A percentile compares a stretch with the other conserved stretches of the same genome.
Evolutionary conservation across 2,329 filamentous ascomycete species (phyloP).

Genomic region (Passalora sequoiae): DNA sequence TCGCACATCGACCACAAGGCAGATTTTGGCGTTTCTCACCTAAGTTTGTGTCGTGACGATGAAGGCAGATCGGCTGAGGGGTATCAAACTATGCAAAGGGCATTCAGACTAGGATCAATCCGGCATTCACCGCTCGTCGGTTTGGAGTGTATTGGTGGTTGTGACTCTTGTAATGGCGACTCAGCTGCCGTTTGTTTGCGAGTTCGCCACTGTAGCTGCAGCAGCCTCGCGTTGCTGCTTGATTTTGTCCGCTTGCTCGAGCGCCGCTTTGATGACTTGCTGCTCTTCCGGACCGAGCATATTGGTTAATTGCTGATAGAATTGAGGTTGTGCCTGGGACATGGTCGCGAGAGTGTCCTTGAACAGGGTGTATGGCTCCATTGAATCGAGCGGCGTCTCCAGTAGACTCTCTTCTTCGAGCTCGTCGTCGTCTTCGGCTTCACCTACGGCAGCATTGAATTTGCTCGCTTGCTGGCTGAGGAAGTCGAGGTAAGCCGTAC

Average conservation of each 20-base stretch:
- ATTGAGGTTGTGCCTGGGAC: conserved; percentile 83
- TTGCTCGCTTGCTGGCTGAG: conserved; percentile 67
- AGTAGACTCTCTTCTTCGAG: conserved; percentile 88
- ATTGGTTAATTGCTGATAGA: conserved; percentile 75
- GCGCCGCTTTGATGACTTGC: conserved; percentile 69
- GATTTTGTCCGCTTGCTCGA: conserved; percentile 63
- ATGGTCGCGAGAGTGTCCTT: conserved; percentile 74
- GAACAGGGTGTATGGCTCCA: conserved; percentile 92
- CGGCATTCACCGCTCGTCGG: too few relatives aligned
- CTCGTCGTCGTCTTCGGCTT: conserved; percentile 73
- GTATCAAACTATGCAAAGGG: conserved; percentile 9
- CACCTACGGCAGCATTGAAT: conserved; percentile 50
- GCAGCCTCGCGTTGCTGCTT: conserved; percentile 23
- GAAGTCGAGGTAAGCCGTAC: conserved; percentile 91
- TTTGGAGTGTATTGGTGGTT: too few relatives aligned
- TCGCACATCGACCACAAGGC: background rate
- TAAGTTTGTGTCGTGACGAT: background rate
- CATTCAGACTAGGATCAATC: too few relatives aligned
- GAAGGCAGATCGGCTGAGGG: conserved; percentile 2
- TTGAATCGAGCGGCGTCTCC: conserved; percentile 88
- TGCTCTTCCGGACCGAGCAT: conserved; percentile 78
- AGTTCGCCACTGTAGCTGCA: conserved; percentile 6
- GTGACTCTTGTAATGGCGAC: too few relatives aligned
- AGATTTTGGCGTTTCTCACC: background rate
- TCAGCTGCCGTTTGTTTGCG: conserved; percentile 15